Conservation (phyloP, 305 asterid species). For the Solanum chacoense region DNA sequence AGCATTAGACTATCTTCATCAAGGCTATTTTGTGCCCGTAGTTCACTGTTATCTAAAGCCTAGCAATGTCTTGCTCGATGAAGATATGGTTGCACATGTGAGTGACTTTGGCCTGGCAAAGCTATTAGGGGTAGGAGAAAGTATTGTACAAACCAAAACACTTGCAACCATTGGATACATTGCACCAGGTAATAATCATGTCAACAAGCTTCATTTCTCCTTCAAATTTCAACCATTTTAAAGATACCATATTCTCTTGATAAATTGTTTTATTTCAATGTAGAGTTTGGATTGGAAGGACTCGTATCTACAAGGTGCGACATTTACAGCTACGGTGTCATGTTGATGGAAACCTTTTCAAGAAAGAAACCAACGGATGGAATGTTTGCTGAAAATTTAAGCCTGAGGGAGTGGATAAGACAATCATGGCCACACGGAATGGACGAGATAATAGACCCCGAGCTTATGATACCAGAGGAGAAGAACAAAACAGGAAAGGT, state of each 20-base stretch:
- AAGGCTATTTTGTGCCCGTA: conserved; percentile 16
- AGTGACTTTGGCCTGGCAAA: conserved; percentile 35
- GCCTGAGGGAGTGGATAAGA: conserved; percentile 2
- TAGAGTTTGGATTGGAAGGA: conserved; percentile 15
- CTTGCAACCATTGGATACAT: conserved; percentile 33
- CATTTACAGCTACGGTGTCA: conserved; percentile 9
- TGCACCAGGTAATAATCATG: conserved; percentile 24
- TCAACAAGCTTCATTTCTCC: neutral
- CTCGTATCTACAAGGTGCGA: conserved; percentile 1
- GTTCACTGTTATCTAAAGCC: conserved; percentile 35
- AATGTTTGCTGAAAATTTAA: neutral
- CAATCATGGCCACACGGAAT: neutral
- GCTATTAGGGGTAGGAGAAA: conserved; percentile 15
- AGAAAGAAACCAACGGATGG: conserved; percentile 2
- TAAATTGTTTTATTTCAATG: neutral
- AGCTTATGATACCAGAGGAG: neutral
- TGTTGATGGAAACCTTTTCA: conserved; percentile 12
- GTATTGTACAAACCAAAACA: conserved; percentile 16
- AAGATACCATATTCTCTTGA: neutral
- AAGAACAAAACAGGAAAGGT: neutral
- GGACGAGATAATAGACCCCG: neutral
- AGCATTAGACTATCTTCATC: conserved; percentile 27
- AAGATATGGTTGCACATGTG: conserved; percentile 27
- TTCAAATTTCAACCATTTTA: neutral
- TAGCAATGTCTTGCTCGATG: conserved; percentile 25